phyloP scores from a whole-genome alignment of 345 rosid species.

The Psidium guajava region DNA sequence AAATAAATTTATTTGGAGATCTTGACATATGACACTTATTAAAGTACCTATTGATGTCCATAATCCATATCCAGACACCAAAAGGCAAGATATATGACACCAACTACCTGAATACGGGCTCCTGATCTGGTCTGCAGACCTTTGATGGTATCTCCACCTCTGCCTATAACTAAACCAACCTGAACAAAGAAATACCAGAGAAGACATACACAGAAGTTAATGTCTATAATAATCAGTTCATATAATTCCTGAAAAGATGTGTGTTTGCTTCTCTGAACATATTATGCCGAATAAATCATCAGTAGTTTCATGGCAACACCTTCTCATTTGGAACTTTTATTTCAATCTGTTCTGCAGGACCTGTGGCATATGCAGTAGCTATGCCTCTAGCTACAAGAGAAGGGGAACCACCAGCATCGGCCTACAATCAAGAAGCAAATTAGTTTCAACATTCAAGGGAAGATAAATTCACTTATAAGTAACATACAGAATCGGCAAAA shows the following conservation, averaged over 20 bases:
- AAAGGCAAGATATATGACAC: constrained; percentile 5
- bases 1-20: not conserved
- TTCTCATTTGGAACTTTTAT: constrained; percentile 90
- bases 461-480: not conserved
- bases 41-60: not conserved
- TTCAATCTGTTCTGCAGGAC: constrained; percentile 56
- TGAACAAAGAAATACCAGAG: constrained; percentile 3
- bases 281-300: not conserved
- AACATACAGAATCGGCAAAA: not conserved
- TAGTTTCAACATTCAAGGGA: not conserved
- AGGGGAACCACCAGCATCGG: constrained; percentile 94
- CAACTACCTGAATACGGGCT: constrained; percentile 90
- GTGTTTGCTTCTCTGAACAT: not conserved
- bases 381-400: constrained; percentile 75
- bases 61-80: not conserved
- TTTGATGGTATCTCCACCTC: constrained; percentile 91
- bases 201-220: not conserved
- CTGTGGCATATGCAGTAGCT: constrained; percentile 40
- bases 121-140: constrained; percentile 79
- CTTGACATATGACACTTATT: not conserved
- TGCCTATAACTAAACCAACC: constrained; percentile 94
- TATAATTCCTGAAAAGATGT: not conserved
- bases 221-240: not conserved
- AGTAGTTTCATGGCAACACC: constrained; percentile 20
- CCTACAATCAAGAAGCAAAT: constrained; percentile 24